Evolutionary conservation across 2,329 filamentous ascomycete genomes (phyloP), one percentile per base, ranked within the genome.

Genomic region (Salinomyces thailandicus): DNA sequence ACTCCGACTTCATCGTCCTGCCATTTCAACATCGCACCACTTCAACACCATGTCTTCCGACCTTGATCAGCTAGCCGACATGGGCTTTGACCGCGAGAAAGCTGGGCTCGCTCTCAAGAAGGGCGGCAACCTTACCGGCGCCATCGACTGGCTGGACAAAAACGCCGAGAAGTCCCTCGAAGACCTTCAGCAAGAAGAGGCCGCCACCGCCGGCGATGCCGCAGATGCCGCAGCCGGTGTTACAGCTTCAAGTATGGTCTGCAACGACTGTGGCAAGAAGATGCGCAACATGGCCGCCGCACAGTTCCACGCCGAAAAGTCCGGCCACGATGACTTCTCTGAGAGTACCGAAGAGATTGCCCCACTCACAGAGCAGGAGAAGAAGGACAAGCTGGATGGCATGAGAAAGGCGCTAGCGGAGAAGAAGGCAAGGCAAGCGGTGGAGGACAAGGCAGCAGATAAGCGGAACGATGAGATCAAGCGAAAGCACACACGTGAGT

Each of bases 281-380:
- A 93, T 98, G 63, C 74, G 84, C 48, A 85, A 77, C 53, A 75
- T 81, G 46, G 77, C 78, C 17, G 76, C 89, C 48, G 91, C 87
- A 7, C 81, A 89, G 52, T 94, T 85, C 58, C 91, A 98, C 58
- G 91, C 86, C 19, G 77, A 77, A 53, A 94, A 93, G 66, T 89
- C 85, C 6, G 82, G 85, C 33, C 91, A 98, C 61, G 76, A 79
- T 31, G 82, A 95, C 61, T 98, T 98, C 58, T 75, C 82, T 14
- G 86, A 98, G 59, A 95, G 87, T 0, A 89, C 84, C 3, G 89
- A 96, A 53, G 86, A 93, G 56, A 79, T 98, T 48, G 81, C 83
- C 3, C 85, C 89, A 0, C 66, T 98, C 52, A 95, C 87, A 0
- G 86, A 89, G 48, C 87, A 93, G 43, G 81, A 98, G 64, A 95